Conservation (phyloP, 106 monocot genomes). For the Dendrobium officinale region DNA sequence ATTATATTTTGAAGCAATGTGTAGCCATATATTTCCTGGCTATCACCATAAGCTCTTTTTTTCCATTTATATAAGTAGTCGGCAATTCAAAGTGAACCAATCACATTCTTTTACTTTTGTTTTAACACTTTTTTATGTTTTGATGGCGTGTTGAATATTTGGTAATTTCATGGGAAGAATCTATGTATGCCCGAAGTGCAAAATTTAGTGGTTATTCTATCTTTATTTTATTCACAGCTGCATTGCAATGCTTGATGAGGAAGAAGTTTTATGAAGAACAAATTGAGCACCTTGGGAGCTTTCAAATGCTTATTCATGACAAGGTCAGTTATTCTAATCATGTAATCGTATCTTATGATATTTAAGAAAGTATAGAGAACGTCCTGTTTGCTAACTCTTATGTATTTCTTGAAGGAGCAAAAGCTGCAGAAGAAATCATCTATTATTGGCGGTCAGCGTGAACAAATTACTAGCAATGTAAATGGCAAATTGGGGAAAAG, state of each 20-base stretch:
- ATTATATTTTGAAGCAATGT: neutral
- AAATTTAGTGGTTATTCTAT: neutral
- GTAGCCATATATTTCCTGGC: neutral
- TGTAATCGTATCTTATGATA: neutral
- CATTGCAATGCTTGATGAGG: conserved; percentile 65
- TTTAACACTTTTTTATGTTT: neutral
- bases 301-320: conserved; percentile 57
- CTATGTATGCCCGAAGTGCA: neutral
- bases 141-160: neutral
- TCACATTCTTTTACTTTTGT: neutral
- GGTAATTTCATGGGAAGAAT: neutral
- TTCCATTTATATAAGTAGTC: neutral
- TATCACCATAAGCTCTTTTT: neutral
- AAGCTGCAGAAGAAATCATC: conserved; percentile 23
- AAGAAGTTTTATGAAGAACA: conserved; percentile 78
- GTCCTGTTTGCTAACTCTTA: neutral
- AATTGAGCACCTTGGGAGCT: conserved; percentile 57
- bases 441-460: neutral
- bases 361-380: neutral
- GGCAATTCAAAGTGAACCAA: neutral
- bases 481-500: neutral
- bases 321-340: conserved; percentile 29
- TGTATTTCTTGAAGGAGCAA: conserved; percentile 28
- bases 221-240: conserved; percentile 34
- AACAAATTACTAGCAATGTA: conserved; percentile 1